Conservation (phyloP, 495 filamentous ascomycete species). For the Annulohypoxylon nitens region DNA sequence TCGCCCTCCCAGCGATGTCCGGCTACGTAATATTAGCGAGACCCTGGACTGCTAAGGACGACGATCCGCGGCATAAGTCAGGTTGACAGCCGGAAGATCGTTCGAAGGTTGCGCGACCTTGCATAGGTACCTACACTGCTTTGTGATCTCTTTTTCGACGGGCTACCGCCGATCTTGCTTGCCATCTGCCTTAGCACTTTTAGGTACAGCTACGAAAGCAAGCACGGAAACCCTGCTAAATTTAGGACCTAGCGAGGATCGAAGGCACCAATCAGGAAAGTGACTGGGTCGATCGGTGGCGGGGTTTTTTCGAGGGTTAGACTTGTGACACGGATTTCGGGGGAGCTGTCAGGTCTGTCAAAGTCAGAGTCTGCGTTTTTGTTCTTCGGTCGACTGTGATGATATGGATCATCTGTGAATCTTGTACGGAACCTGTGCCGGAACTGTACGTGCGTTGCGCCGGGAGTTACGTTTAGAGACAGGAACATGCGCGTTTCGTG, state of each 20-base stretch:
- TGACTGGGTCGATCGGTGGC: constrained; percentile 28
- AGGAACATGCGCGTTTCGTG: constrained; percentile 26
- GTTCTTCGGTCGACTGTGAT: neutral
- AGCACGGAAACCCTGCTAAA: constrained; percentile 27
- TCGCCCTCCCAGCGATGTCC: constrained; percentile 12
- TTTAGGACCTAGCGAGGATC: constrained; percentile 24
- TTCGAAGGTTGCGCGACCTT: constrained; percentile 24
- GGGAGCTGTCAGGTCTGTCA: neutral
- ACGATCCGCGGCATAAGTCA: constrained; percentile 23
- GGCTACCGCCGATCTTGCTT: no score
- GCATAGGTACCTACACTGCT: neutral
- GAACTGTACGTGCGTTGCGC: neutral
- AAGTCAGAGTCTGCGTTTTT: neutral
- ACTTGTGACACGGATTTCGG: neutral
- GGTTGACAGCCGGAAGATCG: constrained; percentile 1
- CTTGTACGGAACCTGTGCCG: neutral
- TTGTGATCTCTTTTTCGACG: neutral
- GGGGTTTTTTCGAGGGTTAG: constrained; percentile 14
- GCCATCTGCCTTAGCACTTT: neutral
- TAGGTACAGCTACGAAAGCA: neutral
- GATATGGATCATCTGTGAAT: neutral
- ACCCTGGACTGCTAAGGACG: constrained; percentile 14
- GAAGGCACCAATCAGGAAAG: constrained; percentile 6
- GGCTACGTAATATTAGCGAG: constrained; percentile 34
- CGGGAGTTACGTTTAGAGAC: neutral